These are phyloP conservation scores for Colletotrichum abscissum DNA, from an alignment of 2,329 filamentous ascomycete genomes.

Conservation along the genomic window DNA sequence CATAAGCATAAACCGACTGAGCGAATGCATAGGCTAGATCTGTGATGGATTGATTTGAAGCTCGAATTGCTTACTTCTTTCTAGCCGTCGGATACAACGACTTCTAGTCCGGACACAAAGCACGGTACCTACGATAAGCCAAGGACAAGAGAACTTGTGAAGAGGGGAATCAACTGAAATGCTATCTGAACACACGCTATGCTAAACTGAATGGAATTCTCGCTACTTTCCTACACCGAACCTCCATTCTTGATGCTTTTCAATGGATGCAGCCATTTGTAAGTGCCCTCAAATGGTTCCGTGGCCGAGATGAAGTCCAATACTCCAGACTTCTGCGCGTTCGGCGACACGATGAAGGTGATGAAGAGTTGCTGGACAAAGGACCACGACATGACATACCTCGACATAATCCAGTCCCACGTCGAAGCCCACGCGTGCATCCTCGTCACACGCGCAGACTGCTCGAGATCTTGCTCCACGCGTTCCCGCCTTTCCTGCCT, in stretches of 20 bases:
- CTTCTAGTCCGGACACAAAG: too few species aligned
- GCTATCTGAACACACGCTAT: neutral
- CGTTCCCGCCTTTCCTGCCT: conserved; percentile 31
- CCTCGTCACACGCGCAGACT: conserved; percentile 37
- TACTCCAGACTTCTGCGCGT: conserved; percentile 32
- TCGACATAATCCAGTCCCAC: conserved; percentile 39
- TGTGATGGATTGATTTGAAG: too few species aligned
- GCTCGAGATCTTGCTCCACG: conserved; percentile 32
- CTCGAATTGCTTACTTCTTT: too few species aligned
- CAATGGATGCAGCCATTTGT: conserved; percentile 22
- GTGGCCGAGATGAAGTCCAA: conserved; percentile 37
- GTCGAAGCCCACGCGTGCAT: conserved; percentile 42
- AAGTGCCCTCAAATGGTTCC: conserved; percentile 36
- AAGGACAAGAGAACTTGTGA: too few species aligned
- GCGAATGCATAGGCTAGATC: too few species aligned
- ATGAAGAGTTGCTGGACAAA: conserved; percentile 25
- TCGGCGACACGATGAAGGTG: conserved; percentile 26
- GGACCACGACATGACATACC: conserved; percentile 35
- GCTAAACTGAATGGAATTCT: neutral
- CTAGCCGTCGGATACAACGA: too few species aligned
- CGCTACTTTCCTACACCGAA: neutral
- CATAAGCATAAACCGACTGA: too few species aligned
- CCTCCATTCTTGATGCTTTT: neutral
- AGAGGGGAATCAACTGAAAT: neutral
- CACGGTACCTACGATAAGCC: too few species aligned